A percentile compares a stretch with the other conserved stretches of the same genome.
Evolutionary conservation across 768 basidiomycete species (phyloP).

Genomic region (Amanita pseudoporphyria): DNA sequence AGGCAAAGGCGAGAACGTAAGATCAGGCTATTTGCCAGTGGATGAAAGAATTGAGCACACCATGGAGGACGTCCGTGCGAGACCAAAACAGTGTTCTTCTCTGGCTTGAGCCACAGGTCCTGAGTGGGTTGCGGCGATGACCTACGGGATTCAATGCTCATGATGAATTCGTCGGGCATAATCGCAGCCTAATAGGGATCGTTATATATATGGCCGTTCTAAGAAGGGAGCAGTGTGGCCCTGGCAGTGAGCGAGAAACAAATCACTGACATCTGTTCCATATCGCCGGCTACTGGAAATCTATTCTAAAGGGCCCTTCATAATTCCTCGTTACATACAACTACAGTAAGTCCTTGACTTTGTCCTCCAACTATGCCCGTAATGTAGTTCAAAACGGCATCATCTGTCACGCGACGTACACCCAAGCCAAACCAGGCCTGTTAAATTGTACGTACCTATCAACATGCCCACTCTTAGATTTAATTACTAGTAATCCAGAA

Average conservation of each 20-base stretch:
- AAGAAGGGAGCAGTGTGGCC: background rate
- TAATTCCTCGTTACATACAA: too few species aligned
- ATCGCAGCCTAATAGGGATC: background rate
- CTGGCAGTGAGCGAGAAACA: background rate
- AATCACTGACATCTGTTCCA: background rate
- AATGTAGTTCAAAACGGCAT: too few species aligned
- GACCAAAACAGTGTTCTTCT: constrained; percentile 71
- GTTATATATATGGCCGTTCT: background rate
- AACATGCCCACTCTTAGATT: too few species aligned
- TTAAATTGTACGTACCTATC: too few species aligned
- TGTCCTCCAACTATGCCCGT: too few species aligned
- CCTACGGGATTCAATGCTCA: background rate
- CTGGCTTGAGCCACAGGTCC: constrained; percentile 28
- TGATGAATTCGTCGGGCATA: constrained; percentile 16
- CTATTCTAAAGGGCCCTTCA: background rate
- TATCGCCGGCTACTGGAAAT: background rate
- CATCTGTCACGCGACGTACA: too few species aligned
- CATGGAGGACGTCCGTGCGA: constrained; percentile 85
- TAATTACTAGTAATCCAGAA: too few species aligned
- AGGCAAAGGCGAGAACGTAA: background rate
- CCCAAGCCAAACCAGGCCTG: too few species aligned
- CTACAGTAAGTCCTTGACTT: too few species aligned
- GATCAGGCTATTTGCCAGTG: constrained; percentile 5
- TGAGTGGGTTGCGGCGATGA: background rate
- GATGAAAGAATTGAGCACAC: constrained; percentile 26